phyloP scores from a whole-genome alignment of 352 stramenopile species.

The Saprolegnia diclina region DNA sequence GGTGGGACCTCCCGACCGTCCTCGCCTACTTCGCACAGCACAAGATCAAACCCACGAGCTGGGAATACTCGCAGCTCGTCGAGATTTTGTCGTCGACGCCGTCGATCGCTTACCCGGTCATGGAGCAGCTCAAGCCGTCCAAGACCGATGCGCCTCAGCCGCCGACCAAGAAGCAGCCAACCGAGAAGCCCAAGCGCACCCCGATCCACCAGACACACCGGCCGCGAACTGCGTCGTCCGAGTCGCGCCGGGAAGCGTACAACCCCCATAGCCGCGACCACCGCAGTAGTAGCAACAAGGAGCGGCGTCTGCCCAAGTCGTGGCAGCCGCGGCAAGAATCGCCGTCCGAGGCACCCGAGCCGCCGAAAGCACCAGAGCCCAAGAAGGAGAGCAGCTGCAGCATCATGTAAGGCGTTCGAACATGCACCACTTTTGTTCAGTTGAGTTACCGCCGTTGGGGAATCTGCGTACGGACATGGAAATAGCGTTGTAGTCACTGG shows the following conservation, averaged over 20 bases:
- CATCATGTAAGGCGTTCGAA: slow-evolving; percentile 22
- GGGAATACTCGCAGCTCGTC: slow-evolving; percentile 10
- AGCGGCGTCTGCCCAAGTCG: background rate
- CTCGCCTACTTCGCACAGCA: slow-evolving; percentile 1
- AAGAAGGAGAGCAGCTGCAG: slow-evolving; percentile 17
- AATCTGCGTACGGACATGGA: no score
- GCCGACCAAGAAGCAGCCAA: background rate
- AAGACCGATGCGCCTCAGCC: background rate
- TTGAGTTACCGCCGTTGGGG: no score
- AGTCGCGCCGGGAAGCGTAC: background rate
- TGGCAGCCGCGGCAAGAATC: background rate
- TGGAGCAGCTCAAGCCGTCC: slow-evolving; percentile 5
- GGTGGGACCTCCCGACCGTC: background rate
- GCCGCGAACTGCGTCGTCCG: background rate
- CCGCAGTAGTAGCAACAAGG: background rate
- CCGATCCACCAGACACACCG: background rate
- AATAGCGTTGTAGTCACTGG: no score
- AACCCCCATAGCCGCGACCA: background rate
- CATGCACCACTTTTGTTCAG: no score
- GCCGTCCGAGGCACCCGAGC: background rate
- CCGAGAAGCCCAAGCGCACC: background rate
- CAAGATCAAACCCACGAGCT: slow-evolving; percentile 10
- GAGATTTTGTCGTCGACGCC: slow-evolving; percentile 12
- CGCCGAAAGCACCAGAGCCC: background rate
- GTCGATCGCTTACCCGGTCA: slow-evolving; percentile 3